Conservation (phyloP, 768 basidiomycete genomes). For the Kwoniella sp. region DNA sequence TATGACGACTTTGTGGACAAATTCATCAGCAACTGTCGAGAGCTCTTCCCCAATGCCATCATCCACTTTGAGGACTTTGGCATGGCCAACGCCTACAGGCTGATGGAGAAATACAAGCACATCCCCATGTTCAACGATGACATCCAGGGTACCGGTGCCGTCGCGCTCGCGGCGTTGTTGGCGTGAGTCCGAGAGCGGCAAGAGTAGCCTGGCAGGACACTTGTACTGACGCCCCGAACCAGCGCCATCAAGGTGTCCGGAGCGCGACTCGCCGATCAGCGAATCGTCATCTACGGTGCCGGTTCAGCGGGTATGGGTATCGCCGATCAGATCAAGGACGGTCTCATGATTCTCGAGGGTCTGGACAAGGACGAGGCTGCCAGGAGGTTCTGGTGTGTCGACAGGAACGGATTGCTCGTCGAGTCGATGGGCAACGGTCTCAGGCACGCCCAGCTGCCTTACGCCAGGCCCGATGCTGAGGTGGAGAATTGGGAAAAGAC, state of each 20-base stretch:
- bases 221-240: neutral
- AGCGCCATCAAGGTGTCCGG: conserved; percentile 37
- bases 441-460: conserved; percentile 52
- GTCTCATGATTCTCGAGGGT: conserved; percentile 59
- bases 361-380: conserved; percentile 62
- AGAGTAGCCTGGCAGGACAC: neutral
- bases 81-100: conserved; percentile 49
- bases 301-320: conserved; percentile 71
- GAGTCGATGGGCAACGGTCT: conserved; percentile 53
- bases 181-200: conserved; percentile 53
- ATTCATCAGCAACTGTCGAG: conserved; percentile 53
- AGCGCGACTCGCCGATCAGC: conserved; percentile 63
- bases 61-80: conserved; percentile 52
- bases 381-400: conserved; percentile 68
- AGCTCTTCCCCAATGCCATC: conserved; percentile 50
- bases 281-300: conserved; percentile 73
- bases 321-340: conserved; percentile 65
- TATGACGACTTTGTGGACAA: conserved; percentile 78
- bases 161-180: conserved; percentile 61
- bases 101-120: conserved; percentile 51
- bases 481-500: conserved; percentile 42
- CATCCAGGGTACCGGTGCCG: conserved; percentile 55
- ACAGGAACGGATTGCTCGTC: conserved; percentile 63
- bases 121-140: conserved; percentile 65
- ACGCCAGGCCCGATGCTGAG: conserved; percentile 50